These are phyloP conservation scores for Aureobasidium sp. DNA, from an alignment of 2,329 filamentous ascomycete genomes.

Conservation along the genomic window DNA sequence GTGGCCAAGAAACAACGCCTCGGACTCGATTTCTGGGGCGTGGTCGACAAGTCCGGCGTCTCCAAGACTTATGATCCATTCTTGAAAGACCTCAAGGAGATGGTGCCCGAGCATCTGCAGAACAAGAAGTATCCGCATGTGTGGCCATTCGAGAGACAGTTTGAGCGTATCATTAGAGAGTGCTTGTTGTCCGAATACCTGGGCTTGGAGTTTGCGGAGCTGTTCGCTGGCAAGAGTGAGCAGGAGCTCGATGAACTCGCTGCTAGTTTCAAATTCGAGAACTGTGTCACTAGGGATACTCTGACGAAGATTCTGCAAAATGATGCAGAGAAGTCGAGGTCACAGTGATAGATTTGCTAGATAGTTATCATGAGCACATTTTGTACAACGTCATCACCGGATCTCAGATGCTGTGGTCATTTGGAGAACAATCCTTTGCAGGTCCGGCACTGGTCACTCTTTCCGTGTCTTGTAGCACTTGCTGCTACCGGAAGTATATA, in stretches of 20 bases:
- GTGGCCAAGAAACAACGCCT: conserved; percentile 49
- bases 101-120: conserved; percentile 39
- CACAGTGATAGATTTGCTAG: neutral
- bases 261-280: conserved; percentile 48
- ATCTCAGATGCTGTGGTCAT: no score
- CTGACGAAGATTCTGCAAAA: conserved; percentile 46
- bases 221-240: conserved; percentile 47
- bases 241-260: conserved; percentile 51
- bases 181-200: conserved; percentile 25
- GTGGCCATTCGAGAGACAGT: conserved; percentile 19
- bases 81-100: conserved; percentile 17
- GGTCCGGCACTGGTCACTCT: no score
- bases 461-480: no score
- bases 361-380: neutral
- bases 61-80: conserved; percentile 16
- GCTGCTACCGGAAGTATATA: no score
- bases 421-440: no score
- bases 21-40: conserved; percentile 49
- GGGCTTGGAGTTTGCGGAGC: conserved; percentile 47
- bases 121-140: conserved; percentile 18
- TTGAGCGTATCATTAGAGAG: conserved; percentile 18
- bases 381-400: no score
- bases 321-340: conserved; percentile 31
- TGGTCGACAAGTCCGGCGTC: conserved; percentile 18
- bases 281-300: conserved; percentile 46